Evolutionary conservation across 2,329 filamentous ascomycete species (phyloP), one percentile per base, ranked within the genome.

Genomic region (Xylaria sp.): DNA sequence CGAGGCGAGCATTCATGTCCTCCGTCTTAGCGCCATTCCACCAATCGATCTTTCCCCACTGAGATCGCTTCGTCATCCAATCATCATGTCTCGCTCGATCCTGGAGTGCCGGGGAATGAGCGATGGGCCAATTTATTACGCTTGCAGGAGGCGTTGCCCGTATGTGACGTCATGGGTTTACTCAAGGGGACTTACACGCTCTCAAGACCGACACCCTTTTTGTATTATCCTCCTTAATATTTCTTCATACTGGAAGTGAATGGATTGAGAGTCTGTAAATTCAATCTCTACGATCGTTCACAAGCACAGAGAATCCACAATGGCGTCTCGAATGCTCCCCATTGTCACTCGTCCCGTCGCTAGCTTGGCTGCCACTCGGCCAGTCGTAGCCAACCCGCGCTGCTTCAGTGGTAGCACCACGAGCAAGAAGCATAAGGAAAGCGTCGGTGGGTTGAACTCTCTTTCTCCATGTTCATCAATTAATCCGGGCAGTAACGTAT

Each of bases 311-410:
- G 34, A 46, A 50, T 13, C 56, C 55, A 70, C 59, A 63, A 75
- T 75, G 73, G 67, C 71, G 16, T 70, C 70, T 48, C 66, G 71
- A 59, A 67, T 70, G 56, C 62, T 69, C 54, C 60, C 68, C 55
- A 61, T 59, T n/a, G 52, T 51, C 54, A 16, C 62, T 51, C 65
- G 68, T 23, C 59, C 71, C 39, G 57, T 70, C 55, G 59, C 66
- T 3, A 65, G 65, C 61, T 63, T 65, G 54, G 61, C 66, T 4
- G 62, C 65, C 10, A 66, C 64, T 50, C 65, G 71, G 56, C 70
- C 69, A 63, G 55, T 66, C 23, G 59, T 66, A 10, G 59, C 63
- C 8, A 52, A 57, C 47, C 54, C 62, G 56, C 65, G 69, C 16
- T 62, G 63, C 54, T 69, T 71, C 63, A 67, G 57, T 52, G 68